Evolutionary conservation across 352 stramenopile genomes (phyloP).

Genomic region (Phytophthora rubi): DNA sequence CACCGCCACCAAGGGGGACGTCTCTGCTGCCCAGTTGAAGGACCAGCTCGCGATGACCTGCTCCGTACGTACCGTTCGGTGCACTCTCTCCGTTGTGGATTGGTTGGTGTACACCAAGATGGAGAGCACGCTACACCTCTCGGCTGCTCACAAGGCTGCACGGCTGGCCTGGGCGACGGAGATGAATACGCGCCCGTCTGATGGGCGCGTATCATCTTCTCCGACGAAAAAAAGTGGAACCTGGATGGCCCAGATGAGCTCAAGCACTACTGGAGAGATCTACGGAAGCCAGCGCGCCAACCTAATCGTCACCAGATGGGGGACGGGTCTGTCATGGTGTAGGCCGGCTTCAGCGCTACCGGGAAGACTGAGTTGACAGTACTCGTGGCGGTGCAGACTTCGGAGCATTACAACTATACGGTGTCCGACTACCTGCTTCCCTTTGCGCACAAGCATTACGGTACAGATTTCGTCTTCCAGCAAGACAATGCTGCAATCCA

Average conservation of each 20-base stretch:
- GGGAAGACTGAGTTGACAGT: background rate
- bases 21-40: background rate
- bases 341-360: background rate
- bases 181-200: background rate
- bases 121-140: background rate
- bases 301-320: background rate
- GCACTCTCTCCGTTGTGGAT: background rate
- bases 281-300: background rate
- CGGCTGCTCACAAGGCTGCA: background rate
- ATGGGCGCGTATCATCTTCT: slow-evolving; percentile 4
- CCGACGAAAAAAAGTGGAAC: background rate
- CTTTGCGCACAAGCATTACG: background rate
- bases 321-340: background rate
- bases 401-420: too few species aligned
- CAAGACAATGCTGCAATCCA: too few species aligned
- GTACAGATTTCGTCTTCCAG: too few species aligned
- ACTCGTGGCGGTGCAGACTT: background rate
- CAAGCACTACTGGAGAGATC: background rate
- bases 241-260: background rate
- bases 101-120: background rate
- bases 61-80: background rate
- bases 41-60: background rate
- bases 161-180: background rate
- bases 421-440: background rate
- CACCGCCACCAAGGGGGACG: background rate